Evolutionary conservation across 306 rosid species (phyloP), one percentile per base, ranked within the genome.

Genomic region (Geum urbanum): DNA sequence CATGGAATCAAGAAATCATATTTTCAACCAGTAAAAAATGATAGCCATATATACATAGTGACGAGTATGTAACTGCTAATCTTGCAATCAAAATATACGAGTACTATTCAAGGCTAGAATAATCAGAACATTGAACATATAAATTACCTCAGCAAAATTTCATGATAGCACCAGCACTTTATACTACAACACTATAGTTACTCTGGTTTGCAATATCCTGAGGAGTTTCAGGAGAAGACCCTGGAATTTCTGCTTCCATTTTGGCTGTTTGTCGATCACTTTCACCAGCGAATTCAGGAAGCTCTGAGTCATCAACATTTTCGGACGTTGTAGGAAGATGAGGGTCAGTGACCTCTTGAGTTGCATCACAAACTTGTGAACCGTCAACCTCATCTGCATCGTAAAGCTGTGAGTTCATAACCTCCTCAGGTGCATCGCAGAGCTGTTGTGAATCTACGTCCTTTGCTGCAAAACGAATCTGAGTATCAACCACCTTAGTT

Each of bases 121-220:
- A 57, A 27, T 27, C 41, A 24, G 5, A 56, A 57, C 14, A 58
- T 58, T 4, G 5, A 27, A 13, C 43, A 58, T 39, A 9, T 7
- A 50, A 64, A 71, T 66, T 53, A 80, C 77, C 89, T 76, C 78
- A 78, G 70, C 81, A 83, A 85, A 77, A 24, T 40, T 59, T 79
- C 75, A 71, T 40, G 74, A 80, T 76, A 59, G 59, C 50, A 70
- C 74, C 80, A 74, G 70, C 56, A 77, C 55, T 52, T 86, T 78
- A 86, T 77, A 80, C 87, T 84, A 84, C 82, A 74, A 90, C 81
- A 82, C 85, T 73, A 86, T 86, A 81, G 76, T 83, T 86, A 73
- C 88, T 90, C 70, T 84, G 84, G 71, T 84, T 87, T 40, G 86
- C 78, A 65, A 88, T 83, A 76, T 87, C 94, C 74, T 83, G 86